phyloP scores from a whole-genome alignment of 305 asterid genomes.

The Fraxinus sp. region DNA sequence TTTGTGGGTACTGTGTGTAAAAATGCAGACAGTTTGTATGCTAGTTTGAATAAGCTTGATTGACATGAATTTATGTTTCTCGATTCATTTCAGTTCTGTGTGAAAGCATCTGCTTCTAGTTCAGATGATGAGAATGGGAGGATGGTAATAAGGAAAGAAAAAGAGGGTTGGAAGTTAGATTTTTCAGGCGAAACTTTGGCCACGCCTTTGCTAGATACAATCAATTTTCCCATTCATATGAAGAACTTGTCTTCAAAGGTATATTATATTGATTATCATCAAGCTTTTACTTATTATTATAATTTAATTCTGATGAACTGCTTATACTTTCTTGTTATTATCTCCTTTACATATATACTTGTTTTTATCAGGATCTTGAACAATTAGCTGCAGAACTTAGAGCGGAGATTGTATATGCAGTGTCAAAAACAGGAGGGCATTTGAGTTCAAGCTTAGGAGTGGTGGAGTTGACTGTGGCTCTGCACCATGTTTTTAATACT shows the following conservation, averaged over 20 bases:
- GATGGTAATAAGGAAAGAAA: conserved; percentile 39
- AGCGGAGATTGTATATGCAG: conserved; percentile 56
- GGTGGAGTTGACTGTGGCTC: conserved; percentile 61
- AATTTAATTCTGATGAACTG: not conserved
- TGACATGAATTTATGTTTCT: not conserved
- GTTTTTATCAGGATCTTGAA: conserved; percentile 55
- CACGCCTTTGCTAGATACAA: conserved; percentile 65
- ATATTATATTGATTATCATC: not conserved
- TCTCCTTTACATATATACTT: not conserved
- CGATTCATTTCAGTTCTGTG: conserved; percentile 31
- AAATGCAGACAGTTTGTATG: not conserved
- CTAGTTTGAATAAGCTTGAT: not conserved
- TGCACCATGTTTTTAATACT: conserved; percentile 60
- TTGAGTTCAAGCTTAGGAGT: conserved; percentile 66
- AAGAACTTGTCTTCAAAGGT: conserved; percentile 61
- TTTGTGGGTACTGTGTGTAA: not conserved
- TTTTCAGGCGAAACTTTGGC: conserved; percentile 58
- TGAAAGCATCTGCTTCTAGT: conserved; percentile 41
- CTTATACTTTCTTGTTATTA: not conserved
- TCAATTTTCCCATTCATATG: conserved; percentile 69
- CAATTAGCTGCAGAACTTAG: conserved; percentile 54
- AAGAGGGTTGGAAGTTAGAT: conserved; percentile 55
- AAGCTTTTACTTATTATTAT: not conserved
- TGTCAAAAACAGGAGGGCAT: conserved; percentile 69
- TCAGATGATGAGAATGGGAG: conserved; percentile 40